Percentiles rank a stretch among this genome's conserved stretches.
Conservation (phyloP, 805 yeast species). For the Tetrapisispora pingtungensis region DNA sequence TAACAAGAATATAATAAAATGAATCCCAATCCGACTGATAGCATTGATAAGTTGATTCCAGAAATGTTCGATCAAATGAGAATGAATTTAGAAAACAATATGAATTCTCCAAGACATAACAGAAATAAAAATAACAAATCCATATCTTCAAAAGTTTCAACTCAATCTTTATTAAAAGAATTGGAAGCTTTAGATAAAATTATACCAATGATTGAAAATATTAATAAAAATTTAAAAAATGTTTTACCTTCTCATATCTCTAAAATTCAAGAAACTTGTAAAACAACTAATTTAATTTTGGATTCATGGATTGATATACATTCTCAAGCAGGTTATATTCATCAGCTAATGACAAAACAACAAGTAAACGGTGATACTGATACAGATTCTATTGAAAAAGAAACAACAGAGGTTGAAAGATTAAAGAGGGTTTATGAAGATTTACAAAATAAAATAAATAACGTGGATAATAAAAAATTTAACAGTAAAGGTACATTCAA, state of each 20-base stretch:
- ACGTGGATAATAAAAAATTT: background rate
- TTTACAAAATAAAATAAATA: constrained; percentile 7
- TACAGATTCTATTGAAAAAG: constrained; percentile 11
- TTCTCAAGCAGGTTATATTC: constrained; percentile 50
- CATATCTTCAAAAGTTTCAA: constrained; percentile 9
- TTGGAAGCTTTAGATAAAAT: constrained; percentile 24
- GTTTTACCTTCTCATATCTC: constrained; percentile 23
- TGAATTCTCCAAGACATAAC: constrained; percentile 1
- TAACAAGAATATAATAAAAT: background rate
- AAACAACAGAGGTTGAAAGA: constrained; percentile 12
- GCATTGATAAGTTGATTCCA: constrained; percentile 24
- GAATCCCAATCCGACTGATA: background rate
- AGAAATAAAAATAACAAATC: background rate
- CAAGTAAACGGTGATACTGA: constrained; percentile 9
- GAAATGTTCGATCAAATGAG: constrained; percentile 27
- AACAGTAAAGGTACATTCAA: background rate
- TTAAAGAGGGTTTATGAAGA: constrained; percentile 11
- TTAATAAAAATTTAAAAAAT: constrained; percentile 13
- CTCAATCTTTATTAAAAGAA: constrained; percentile 25
- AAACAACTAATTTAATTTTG: constrained; percentile 39
- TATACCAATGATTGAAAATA: constrained; percentile 20
- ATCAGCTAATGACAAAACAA: constrained; percentile 35
- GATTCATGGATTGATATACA: constrained; percentile 54
- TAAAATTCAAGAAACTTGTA: constrained; percentile 34
- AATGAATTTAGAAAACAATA: constrained; percentile 10